Percentiles rank a stretch among this genome's conserved stretches.
These are phyloP conservation scores for Neofusicoccum umdonicola DNA, from an alignment of 2,329 filamentous ascomycete species.

Conservation along the genomic window DNA sequence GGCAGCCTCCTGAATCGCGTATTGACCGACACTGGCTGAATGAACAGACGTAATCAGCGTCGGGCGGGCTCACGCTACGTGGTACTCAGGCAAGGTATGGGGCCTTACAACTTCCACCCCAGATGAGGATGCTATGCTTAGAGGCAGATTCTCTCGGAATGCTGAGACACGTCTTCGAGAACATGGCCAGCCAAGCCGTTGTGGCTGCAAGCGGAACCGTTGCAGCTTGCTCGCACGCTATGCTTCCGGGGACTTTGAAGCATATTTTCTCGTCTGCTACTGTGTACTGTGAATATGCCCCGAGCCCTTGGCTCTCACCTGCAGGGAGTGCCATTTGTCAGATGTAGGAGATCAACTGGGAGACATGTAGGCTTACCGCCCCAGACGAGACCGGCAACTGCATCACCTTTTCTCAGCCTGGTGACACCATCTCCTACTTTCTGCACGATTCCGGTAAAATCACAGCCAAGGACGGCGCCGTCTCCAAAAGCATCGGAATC, in stretches of 20 bases:
- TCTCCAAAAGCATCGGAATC: constrained; percentile 37
- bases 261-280: constrained; percentile 43
- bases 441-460: constrained; percentile 40
- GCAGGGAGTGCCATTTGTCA: background rate
- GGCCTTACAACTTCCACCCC: constrained; percentile 45
- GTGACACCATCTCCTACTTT: constrained; percentile 32
- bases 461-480: constrained; percentile 37
- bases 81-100: background rate
- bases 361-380: constrained; percentile 28
- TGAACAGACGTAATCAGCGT: constrained; percentile 22
- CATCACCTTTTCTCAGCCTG: constrained; percentile 24
- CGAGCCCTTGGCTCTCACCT: constrained; percentile 33
- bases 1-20: constrained; percentile 44
- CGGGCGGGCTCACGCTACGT: no score
- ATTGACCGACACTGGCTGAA: constrained; percentile 38
- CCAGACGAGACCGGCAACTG: constrained; percentile 34
- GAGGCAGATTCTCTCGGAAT: constrained; percentile 26
- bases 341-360: no score
- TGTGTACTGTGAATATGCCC: constrained; percentile 41
- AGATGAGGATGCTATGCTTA: constrained; percentile 37
- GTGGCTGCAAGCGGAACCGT: constrained; percentile 41
- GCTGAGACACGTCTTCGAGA: constrained; percentile 38
- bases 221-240: constrained; percentile 33
- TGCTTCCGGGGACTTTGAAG: constrained; percentile 37
- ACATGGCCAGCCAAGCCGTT: constrained; percentile 43